A percentile compares a stretch with the other conserved stretches of the same genome.
phyloP scores from a whole-genome alignment of 176 grass and related monocot species.

The Zea luxurians region DNA sequence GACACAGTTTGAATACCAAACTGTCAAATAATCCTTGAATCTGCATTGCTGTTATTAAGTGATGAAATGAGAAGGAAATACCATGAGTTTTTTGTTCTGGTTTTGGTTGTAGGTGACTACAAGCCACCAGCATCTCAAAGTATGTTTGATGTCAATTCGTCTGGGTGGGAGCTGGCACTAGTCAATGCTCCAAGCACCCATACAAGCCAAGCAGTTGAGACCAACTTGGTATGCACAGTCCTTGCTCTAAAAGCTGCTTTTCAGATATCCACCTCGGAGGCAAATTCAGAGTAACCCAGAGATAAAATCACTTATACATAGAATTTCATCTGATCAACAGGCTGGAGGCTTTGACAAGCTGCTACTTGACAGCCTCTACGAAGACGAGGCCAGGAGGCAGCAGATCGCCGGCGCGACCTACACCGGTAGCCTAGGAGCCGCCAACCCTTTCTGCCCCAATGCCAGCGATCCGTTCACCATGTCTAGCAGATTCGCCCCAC shows the following conservation, averaged over 20 bases:
- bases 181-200: slow-evolving; percentile 77
- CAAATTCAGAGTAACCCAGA: neutral
- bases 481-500: slow-evolving; percentile 55
- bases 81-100: neutral
- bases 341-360: slow-evolving; percentile 88
- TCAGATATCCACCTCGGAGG: neutral
- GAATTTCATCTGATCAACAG: slow-evolving; percentile 46
- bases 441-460: slow-evolving; percentile 52
- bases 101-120: slow-evolving; percentile 51
- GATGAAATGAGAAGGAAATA: neutral
- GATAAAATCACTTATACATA: neutral
- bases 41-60: neutral
- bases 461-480: slow-evolving; percentile 67
- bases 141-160: slow-evolving; percentile 53
- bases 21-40: neutral
- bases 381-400: slow-evolving; percentile 72
- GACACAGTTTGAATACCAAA: neutral
- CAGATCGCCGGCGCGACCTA: slow-evolving; percentile 60
- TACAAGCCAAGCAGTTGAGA: slow-evolving; percentile 48
- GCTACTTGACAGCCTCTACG: slow-evolving; percentile 89
- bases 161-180: slow-evolving; percentile 86
- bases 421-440: slow-evolving; percentile 39
- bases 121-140: slow-evolving; percentile 38
- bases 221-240: slow-evolving; percentile 57
- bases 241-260: neutral